Base-by-base conservation (phyloP, 176 grass and related monocot species). In the Zea luxurians region DNA sequence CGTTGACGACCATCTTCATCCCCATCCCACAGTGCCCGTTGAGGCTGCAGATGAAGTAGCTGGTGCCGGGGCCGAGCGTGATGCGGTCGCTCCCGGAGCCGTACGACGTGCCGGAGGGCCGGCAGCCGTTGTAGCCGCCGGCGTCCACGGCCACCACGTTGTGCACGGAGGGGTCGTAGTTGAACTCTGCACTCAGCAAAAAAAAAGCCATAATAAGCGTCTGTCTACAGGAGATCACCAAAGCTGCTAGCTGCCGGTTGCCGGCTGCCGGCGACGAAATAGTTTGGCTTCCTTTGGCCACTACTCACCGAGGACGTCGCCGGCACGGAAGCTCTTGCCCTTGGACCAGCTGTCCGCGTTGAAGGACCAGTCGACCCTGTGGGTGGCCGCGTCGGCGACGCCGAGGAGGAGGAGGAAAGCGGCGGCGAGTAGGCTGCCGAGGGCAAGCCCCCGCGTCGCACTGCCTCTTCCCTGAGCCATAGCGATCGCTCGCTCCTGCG, bases 41-140 rank as follows among this genome's bases (percentile, higher is more conserved):
- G 64, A 87, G 13, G 89, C 17, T 78, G 89, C 89, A 94, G 89
- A 98, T 87, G 89, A 92, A 98, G 82, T 94, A 94, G 85, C 46
- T 92, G 9, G 41, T 83, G 40, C 92, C 91, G 10, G 63, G 8
- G 45, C 52, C 48, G 8, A 98, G 87, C 42, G 72, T 86, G 58
- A 97, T 37, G 44, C 38, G 85, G 58, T 97, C 89, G 45, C 61
- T 92, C 9, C 95, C 95, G 0, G 95, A 90, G 62, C 5, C 59
- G 70, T 85, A 86, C 54, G 71, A 41, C n/a, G 61, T 37, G 48
- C 89, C 82, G 8, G 87, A 79, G n/a, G 77, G 34, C 59, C 65
- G 70, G 91, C 91, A 94, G 64, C 80, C 70, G 68, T 67, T 27
- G 85, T 91, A 97, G 55, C 70, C 85, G 18, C 76, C 68, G 34